phyloP scores from a whole-genome alignment of 345 rosid species.

The Iberis pinnata region DNA sequence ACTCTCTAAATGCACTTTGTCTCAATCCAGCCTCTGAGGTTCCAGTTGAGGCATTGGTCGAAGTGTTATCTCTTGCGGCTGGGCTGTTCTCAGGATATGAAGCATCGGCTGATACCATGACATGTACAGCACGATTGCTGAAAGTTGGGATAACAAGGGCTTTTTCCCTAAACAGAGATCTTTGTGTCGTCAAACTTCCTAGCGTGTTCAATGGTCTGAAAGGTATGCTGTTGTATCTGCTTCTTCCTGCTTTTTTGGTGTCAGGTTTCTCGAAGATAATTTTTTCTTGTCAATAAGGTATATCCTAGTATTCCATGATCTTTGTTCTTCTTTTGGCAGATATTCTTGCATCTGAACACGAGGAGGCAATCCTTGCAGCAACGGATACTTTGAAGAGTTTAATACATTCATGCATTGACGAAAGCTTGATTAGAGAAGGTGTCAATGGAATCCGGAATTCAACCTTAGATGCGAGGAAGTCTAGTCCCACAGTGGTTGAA shows the following conservation, averaged over 20 bases:
- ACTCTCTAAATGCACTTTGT: conserved; percentile 57
- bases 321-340: conserved; percentile 42
- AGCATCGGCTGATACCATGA: conserved; percentile 62
- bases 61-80: conserved; percentile 53
- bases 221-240: conserved; percentile 42
- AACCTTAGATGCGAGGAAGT: conserved; percentile 35
- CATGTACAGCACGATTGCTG: conserved; percentile 67
- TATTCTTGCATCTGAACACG: conserved; percentile 82
- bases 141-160: conserved; percentile 70
- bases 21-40: conserved; percentile 44
- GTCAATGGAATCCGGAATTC: conserved; percentile 45
- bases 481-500: conserved; percentile 67
- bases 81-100: conserved; percentile 44
- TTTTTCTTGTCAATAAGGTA: conserved; percentile 4
- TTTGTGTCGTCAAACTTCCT: conserved; percentile 67
- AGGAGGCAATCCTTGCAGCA: conserved; percentile 85
- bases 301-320: conserved; percentile 6
- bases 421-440: conserved; percentile 65
- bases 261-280: background rate
- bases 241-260: background rate
- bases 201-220: conserved; percentile 60
- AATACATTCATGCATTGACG: conserved; percentile 65
- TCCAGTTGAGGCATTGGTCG: conserved; percentile 60
- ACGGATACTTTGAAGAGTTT: conserved; percentile 64
- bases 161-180: conserved; percentile 52